phyloP scores from a whole-genome alignment of 2,329 filamentous ascomycete genomes.

The Penicillium sclerotigenum region DNA sequence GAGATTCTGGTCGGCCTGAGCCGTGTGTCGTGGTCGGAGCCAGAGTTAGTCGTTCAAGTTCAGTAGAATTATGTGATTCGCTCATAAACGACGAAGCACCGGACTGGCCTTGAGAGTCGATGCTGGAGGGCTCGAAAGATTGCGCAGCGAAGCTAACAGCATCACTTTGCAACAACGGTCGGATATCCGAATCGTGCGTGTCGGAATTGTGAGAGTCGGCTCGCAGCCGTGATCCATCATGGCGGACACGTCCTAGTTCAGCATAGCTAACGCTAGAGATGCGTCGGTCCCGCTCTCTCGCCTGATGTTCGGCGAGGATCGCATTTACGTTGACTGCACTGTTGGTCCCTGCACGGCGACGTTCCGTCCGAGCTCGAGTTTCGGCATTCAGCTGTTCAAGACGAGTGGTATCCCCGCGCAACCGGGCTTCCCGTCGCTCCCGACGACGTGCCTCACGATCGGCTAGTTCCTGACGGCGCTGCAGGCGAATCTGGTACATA shows the following conservation, averaged over 20 bases:
- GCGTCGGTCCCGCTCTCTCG: constrained; percentile 43
- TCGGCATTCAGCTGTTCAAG: constrained; percentile 63
- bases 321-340: constrained; percentile 32
- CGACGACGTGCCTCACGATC: constrained; percentile 75
- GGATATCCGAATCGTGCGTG: constrained; percentile 48
- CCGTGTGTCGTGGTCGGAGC: constrained; percentile 24
- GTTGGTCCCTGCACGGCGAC: constrained; percentile 34
- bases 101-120: constrained; percentile 34
- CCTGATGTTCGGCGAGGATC: constrained; percentile 45
- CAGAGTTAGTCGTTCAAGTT: constrained; percentile 27
- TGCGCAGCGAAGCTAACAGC: constrained; percentile 30
- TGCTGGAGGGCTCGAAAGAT: constrained; percentile 24
- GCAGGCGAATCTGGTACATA: constrained; percentile 80
- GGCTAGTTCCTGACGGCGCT: constrained; percentile 69
- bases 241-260: constrained; percentile 47
- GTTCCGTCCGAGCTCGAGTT: constrained; percentile 43
- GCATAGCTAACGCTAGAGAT: constrained; percentile 50
- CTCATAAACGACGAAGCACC: constrained; percentile 38
- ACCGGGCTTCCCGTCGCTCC: constrained; percentile 67
- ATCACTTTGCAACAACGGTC: constrained; percentile 43
- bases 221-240: constrained; percentile 49
- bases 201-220: constrained; percentile 41
- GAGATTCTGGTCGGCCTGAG: constrained; percentile 21
- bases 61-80: constrained; percentile 28
- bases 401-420: constrained; percentile 65